Evolutionary conservation across 78 protist species (phyloP).

Genomic region (Pigoraptor vietnamica): DNA sequence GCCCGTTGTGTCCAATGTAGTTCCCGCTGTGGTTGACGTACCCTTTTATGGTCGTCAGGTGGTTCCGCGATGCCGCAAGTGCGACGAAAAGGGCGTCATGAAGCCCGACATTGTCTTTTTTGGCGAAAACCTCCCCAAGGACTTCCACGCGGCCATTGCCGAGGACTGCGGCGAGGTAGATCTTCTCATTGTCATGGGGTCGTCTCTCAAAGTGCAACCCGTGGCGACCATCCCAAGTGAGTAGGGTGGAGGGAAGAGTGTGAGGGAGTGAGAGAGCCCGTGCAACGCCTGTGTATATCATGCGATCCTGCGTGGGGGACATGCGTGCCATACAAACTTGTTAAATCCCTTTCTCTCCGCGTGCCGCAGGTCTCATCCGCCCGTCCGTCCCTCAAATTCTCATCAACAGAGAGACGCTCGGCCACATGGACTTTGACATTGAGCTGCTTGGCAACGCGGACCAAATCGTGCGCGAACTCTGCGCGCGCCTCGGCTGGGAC

Average conservation of each 20-base stretch:
- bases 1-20: too few relatives aligned
- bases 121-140: constrained; percentile 26
- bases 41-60: not conserved
- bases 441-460: constrained; percentile 13
- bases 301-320: too few relatives aligned
- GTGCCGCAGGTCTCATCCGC: not conserved
- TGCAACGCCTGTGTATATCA: too few relatives aligned
- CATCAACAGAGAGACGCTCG: constrained; percentile 52
- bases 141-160: not conserved
- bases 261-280: too few relatives aligned
- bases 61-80: not conserved
- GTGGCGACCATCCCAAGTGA: not conserved
- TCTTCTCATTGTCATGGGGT: constrained; percentile 35
- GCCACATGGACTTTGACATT: not conserved
- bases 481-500: not conserved
- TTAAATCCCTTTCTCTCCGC: not conserved
- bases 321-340: too few relatives aligned
- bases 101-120: constrained; percentile 32
- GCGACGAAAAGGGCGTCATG: not conserved
- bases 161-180: constrained; percentile 10
- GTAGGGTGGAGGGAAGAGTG: too few relatives aligned
- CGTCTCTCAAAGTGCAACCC: constrained; percentile 25
- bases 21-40: too few relatives aligned
- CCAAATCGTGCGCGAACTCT: not conserved
- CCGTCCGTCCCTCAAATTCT: constrained; percentile 20